Evolutionary conservation across 805 yeast genomes (phyloP), one percentile per base, ranked within the genome.

Genomic region (Brettanomyces bruxellensis): DNA sequence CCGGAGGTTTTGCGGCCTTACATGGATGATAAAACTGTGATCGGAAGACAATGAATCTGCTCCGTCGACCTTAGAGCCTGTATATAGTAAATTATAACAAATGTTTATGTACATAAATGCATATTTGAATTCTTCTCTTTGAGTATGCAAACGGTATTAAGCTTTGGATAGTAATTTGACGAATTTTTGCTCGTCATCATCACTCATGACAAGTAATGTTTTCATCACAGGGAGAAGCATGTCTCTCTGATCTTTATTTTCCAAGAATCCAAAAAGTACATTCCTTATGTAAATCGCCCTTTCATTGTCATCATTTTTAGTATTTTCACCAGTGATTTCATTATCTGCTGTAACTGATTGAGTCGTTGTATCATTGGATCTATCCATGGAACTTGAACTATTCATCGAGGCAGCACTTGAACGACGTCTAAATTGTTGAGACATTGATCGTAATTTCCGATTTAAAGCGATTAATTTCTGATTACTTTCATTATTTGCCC

Each of bases 171-270:
- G 61, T 3, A 88, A 84, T 40, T 69, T 59, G 51, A 83, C 53
- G n/a, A 91, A 69, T 56, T 88, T 76, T 53, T 75, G 75, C 60
- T 86, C 93, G 52, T 91, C 99, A 5, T 72, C 76, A 45, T 75
- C 78, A 43, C 73, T 78, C 58, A 91, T 67, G 46, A 80, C 78
- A 49, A 91, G 72, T 44, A 91, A 64, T 52, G 86, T 80, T 43
- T 90, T 76, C 24, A 91, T 69, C 5, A 93, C 98, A 0, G 98
- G 97, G 32, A 93, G 67, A 39, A 91, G 71, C 61, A 82, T 87
- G 28, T 73, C 79, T 49, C 98, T 73, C 64, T 90, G 97, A n/a
- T 91, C 99, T 57, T 76, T 85, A 59, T 86, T 96, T 58, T 90
- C 96, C 46, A 93, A 65, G 60, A 85, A 93, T 2, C 97, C 97